phyloP scores from a whole-genome alignment of 129 eudicot genomes.

The Cynara cardunculus region DNA sequence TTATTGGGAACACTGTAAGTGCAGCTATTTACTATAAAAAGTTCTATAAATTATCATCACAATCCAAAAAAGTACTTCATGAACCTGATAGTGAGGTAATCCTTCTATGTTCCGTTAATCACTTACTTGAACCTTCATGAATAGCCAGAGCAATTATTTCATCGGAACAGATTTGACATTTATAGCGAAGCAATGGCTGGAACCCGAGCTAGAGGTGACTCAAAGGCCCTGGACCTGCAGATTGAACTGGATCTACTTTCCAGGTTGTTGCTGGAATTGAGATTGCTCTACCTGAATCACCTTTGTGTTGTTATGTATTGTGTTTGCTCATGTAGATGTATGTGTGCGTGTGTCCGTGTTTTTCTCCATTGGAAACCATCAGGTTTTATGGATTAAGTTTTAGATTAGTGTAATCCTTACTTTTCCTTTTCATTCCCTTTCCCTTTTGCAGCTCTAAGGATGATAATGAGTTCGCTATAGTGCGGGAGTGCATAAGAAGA shows the following conservation, averaged over 20 bases:
- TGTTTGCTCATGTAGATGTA: not conserved
- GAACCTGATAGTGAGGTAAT: constrained; percentile 3
- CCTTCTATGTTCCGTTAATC: constrained; percentile 27
- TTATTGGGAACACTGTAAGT: constrained; percentile 97
- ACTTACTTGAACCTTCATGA: constrained; percentile 39
- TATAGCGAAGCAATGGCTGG: constrained; percentile 97
- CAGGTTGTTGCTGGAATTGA: constrained; percentile 48
- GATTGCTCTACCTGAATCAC: not conserved
- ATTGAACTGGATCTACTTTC: constrained; percentile 80
- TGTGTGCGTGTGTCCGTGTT: not conserved
- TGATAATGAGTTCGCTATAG: constrained; percentile 77
- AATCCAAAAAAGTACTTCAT: not conserved
- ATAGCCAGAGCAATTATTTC: constrained; percentile 97
- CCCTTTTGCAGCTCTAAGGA: constrained; percentile 67
- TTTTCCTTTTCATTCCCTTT: not conserved
- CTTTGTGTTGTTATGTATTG: not conserved
- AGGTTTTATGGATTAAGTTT: not conserved
- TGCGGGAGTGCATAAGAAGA: constrained; percentile 73
- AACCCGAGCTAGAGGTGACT: constrained; percentile 90
- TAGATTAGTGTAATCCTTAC: not conserved
- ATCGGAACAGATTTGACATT: constrained; percentile 56
- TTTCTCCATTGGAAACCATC: not conserved
- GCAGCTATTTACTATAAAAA: constrained; percentile 10
- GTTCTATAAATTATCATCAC: not conserved
- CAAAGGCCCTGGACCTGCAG: constrained; percentile 67